Evolutionary conservation across 768 basidiomycete genomes (phyloP).

Genomic region (Mycena rosella): DNA sequence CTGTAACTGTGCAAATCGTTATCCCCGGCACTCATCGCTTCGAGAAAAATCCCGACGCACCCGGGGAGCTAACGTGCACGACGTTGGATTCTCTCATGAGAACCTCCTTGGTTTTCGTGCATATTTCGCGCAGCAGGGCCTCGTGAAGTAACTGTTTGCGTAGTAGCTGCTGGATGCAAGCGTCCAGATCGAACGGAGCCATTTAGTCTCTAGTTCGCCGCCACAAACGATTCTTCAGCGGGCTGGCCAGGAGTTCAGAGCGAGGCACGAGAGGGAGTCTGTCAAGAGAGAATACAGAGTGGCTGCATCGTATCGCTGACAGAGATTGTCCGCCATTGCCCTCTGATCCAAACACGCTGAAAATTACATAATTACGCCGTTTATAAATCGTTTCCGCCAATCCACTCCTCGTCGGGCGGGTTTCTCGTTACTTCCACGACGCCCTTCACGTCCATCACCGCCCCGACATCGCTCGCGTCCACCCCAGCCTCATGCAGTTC

Average conservation of each 20-base stretch:
- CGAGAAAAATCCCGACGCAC: too few relatives aligned
- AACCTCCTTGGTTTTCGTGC: constrained; percentile 99
- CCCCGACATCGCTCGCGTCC: constrained; percentile 58
- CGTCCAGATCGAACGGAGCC: constrained; percentile 94
- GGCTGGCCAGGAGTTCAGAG: too few relatives aligned
- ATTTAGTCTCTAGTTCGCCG: too few relatives aligned
- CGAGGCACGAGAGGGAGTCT: too few relatives aligned
- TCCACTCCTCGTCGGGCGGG: constrained; percentile 61
- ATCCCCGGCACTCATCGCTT: too few relatives aligned
- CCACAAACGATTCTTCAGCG: too few relatives aligned
- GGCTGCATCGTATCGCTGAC: not conserved
- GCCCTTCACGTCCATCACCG: constrained; percentile 57
- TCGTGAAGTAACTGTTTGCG: constrained; percentile 96
- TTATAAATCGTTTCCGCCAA: constrained; percentile 49
- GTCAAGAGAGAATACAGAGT: too few relatives aligned
- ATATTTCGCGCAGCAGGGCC: constrained; percentile 95
- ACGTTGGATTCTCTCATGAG: constrained; percentile 99
- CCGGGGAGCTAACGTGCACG: constrained; percentile 96
- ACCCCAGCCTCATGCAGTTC: constrained; percentile 56
- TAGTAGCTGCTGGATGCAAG: constrained; percentile 91
- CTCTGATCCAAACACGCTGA: not conserved
- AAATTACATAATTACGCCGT: not conserved
- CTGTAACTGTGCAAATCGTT: too few relatives aligned
- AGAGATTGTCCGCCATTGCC: not conserved
- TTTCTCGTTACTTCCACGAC: constrained; percentile 60